A percentile compares a stretch with the other conserved stretches of the same genome.
Evolutionary conservation across 139 green algal species (phyloP).

Genomic region (Desmodesmus armatus): DNA sequence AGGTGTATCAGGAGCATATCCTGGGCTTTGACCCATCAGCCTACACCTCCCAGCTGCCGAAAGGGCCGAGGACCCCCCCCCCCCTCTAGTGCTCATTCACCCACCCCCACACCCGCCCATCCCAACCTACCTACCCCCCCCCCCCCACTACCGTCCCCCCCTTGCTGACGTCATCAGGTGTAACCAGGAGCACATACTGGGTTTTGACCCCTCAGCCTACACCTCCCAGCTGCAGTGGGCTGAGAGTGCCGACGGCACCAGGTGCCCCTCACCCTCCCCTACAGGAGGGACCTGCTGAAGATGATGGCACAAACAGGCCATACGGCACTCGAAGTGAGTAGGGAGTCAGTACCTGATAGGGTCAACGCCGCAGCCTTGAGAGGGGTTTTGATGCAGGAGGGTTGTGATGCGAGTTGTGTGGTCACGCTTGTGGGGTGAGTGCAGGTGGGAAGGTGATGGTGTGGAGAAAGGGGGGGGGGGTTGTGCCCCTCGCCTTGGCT

Average conservation of each 20-base stretch:
- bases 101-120: background rate
- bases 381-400: background rate
- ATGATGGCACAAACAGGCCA: conserved; percentile 12
- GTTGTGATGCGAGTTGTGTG: too few relatives aligned
- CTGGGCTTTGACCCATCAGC: too few relatives aligned
- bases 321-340: conserved; percentile 38
- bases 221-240: conserved; percentile 21
- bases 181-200: background rate
- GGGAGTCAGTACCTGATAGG: too few relatives aligned
- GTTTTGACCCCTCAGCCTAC: background rate
- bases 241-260: background rate
- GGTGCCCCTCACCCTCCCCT: conserved; percentile 34
- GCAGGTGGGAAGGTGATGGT: too few relatives aligned
- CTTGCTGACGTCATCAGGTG: background rate
- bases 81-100: background rate
- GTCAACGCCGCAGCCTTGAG: background rate
- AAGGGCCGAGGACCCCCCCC: too few relatives aligned
- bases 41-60: too few relatives aligned
- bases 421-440: too few relatives aligned
- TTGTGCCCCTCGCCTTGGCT: too few relatives aligned
- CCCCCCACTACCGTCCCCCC: background rate
- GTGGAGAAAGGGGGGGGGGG: too few relatives aligned
- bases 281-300: background rate
- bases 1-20: too few relatives aligned
- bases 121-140: background rate